These are phyloP conservation scores for Narthecium ossifragum DNA, from an alignment of 106 monocot species.

Conservation along the genomic window DNA sequence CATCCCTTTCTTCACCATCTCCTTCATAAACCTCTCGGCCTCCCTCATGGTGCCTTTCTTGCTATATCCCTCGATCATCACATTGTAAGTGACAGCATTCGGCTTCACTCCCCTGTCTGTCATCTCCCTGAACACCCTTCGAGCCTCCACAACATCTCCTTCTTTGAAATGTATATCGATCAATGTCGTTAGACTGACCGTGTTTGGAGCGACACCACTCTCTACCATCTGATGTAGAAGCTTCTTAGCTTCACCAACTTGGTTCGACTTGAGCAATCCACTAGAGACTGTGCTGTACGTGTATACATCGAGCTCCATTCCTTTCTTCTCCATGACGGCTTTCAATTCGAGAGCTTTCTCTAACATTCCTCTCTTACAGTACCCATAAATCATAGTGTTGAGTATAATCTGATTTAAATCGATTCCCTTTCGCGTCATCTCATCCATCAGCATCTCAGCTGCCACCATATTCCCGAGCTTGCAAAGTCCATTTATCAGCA, in stretches of 20 bases:
- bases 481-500: constrained; percentile 63
- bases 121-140: constrained; percentile 57
- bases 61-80: constrained; percentile 70
- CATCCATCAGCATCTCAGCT: constrained; percentile 48
- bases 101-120: constrained; percentile 33
- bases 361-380: constrained; percentile 60
- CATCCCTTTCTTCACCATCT: constrained; percentile 81
- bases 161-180: constrained; percentile 68
- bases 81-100: constrained; percentile 54
- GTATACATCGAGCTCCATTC: constrained; percentile 57
- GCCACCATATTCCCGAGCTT: constrained; percentile 69
- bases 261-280: constrained; percentile 38
- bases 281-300: constrained; percentile 66
- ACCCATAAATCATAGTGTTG: constrained; percentile 78
- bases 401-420: constrained; percentile 56
- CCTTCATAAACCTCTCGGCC: constrained; percentile 56
- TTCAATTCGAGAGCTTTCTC: constrained; percentile 54
- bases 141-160: constrained; percentile 65
- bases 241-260: constrained; percentile 40
- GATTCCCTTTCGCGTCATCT: constrained; percentile 73
- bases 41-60: constrained; percentile 75
- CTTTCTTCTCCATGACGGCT: constrained; percentile 58
- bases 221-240: constrained; percentile 53
- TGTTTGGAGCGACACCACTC: constrained; percentile 56
- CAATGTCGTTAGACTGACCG: constrained; percentile 61